Conservation (phyloP, 345 rosid genomes). For the Geranium rotundifolium region DNA sequence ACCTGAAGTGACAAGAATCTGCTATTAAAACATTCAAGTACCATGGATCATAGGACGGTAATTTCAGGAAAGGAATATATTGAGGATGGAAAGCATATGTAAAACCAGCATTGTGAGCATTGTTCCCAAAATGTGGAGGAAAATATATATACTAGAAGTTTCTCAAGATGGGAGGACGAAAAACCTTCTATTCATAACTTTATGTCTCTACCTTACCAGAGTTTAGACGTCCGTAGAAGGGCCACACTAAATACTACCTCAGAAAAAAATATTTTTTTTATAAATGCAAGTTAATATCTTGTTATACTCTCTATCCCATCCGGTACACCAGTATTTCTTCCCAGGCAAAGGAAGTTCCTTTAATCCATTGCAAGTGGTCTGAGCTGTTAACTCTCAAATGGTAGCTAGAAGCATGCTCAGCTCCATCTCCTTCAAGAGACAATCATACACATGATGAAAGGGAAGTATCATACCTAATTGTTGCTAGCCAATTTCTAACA, state of each 20-base stretch:
- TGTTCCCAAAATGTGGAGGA: too few species aligned
- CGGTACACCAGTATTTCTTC: neutral
- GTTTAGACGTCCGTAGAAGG: neutral
- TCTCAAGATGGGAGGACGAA: too few species aligned
- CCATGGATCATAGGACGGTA: neutral
- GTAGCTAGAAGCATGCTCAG: neutral
- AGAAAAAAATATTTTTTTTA: too few species aligned
- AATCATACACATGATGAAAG: too few species aligned
- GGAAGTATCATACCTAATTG: neutral
- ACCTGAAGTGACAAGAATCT: conserved; percentile 28
- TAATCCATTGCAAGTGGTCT: neutral
- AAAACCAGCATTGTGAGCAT: too few species aligned
- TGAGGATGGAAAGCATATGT: too few species aligned
- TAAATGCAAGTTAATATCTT: neutral
- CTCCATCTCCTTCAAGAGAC: too few species aligned
- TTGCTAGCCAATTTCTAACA: neutral
- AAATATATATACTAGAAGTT: too few species aligned
- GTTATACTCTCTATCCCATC: neutral
- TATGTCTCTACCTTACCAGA: too few species aligned
- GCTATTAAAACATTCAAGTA: neutral
- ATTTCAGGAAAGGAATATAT: neutral
- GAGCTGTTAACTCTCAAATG: neutral
- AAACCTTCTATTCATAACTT: neutral
- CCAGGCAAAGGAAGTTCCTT: neutral
- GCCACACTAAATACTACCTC: neutral